Conservation (phyloP, 495 filamentous ascomycete species). For the Neurospora sublineolata region DNA sequence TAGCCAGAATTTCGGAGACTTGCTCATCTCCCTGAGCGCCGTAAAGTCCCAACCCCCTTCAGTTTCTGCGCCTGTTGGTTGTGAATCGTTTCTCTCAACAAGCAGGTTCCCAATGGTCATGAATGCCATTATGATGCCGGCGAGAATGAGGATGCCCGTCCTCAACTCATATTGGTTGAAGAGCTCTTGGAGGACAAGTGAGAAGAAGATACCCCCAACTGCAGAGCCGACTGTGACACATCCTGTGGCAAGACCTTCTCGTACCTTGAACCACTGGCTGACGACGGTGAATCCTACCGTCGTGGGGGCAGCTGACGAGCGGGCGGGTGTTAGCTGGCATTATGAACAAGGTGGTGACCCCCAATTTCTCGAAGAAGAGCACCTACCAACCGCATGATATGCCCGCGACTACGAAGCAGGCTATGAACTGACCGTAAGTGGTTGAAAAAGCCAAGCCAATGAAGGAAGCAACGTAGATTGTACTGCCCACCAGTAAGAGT, state of each 20-base stretch:
- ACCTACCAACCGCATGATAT: slow-evolving; percentile 15
- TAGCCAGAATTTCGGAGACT: slow-evolving; percentile 16
- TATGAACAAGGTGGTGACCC: not conserved
- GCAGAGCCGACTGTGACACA: slow-evolving; percentile 19
- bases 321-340: not conserved
- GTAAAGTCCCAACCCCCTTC: not conserved
- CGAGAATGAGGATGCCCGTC: slow-evolving; percentile 7
- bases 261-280: slow-evolving; percentile 18
- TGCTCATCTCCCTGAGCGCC: slow-evolving; percentile 2
- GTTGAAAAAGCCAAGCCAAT: slow-evolving; percentile 16
- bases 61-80: not conserved
- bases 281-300: slow-evolving; percentile 16
- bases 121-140: slow-evolving; percentile 8
- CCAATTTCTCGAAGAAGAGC: not conserved
- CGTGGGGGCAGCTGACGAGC: slow-evolving; percentile 11
- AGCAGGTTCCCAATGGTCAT: slow-evolving; percentile 9
- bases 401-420: slow-evolving; percentile 15
- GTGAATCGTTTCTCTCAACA: slow-evolving; percentile 12
- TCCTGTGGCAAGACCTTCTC: slow-evolving; percentile 14
- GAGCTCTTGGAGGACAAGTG: slow-evolving; percentile 15
- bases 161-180: slow-evolving; percentile 15
- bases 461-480: slow-evolving; percentile 12
- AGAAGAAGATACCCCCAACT: slow-evolving; percentile 22
- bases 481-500: slow-evolving; percentile 11
- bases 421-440: slow-evolving; percentile 19